A percentile compares a stretch with the other conserved stretches of the same genome.
phyloP scores from a whole-genome alignment of 495 filamentous ascomycete species.

The Darksidea phi region DNA sequence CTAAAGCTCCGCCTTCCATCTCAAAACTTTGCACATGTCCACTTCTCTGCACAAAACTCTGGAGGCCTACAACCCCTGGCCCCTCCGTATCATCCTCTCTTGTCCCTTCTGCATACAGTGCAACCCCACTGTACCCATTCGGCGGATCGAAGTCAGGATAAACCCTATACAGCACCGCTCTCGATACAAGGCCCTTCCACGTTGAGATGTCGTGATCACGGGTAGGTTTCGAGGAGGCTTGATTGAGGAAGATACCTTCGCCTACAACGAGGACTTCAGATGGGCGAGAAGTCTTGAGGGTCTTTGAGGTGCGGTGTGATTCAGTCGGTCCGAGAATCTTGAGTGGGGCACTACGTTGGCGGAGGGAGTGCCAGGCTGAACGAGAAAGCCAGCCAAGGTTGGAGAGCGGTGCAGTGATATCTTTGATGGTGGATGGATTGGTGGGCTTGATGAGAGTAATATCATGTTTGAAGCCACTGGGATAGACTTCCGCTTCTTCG shows the following conservation, averaged over 20 bases:
- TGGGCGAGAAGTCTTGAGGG: constrained; percentile 7
- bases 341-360: constrained; percentile 1
- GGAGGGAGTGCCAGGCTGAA: constrained; percentile 14
- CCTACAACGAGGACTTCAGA: constrained; percentile 20
- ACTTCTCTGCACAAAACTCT: constrained; percentile 18
- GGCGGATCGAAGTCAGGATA: constrained; percentile 20
- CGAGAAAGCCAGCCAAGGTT: constrained; percentile 18
- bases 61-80: constrained; percentile 17
- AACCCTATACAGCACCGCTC: constrained; percentile 16
- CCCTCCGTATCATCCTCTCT: constrained; percentile 15
- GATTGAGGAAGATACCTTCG: constrained; percentile 25
- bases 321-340: constrained; percentile 20
- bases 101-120: constrained; percentile 14
- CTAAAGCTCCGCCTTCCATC: constrained; percentile 12
- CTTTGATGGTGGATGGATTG: neutral
- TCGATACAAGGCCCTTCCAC: constrained; percentile 10
- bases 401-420: constrained; percentile 8
- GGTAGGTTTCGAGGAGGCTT: neutral
- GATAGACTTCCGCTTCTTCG: constrained; percentile 11
- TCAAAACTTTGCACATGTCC: constrained; percentile 17
- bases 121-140: constrained; percentile 20
- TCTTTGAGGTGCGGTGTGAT: constrained; percentile 3
- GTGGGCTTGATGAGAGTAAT: constrained; percentile 20
- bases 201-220: neutral
- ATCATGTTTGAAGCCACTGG: constrained; percentile 19